A percentile compares a stretch with the other conserved stretches of the same genome.
These are phyloP conservation scores for Hsuehochloa calcarea DNA, from an alignment of 176 grass and related monocot genomes.

Conservation along the genomic window DNA sequence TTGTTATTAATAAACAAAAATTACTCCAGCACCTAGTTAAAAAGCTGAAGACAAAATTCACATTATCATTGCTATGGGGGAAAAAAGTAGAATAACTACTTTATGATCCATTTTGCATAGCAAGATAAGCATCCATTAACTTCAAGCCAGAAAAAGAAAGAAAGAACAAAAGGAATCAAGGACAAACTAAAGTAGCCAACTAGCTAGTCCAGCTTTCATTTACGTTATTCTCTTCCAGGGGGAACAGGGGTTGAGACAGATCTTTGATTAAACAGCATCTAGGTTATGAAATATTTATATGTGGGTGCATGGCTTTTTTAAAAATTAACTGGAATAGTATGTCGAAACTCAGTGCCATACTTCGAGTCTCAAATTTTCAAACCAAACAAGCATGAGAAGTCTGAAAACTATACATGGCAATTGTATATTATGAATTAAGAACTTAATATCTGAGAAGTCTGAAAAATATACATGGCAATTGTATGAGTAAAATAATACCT, in stretches of 20 bases:
- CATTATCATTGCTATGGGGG: background rate
- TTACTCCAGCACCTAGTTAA: background rate
- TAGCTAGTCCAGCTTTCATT: background rate
- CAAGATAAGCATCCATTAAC: constrained; percentile 32
- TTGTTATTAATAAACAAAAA: background rate
- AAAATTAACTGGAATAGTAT: background rate
- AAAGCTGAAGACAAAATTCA: constrained; percentile 24
- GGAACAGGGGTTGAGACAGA: constrained; percentile 2
- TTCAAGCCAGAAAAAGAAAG: constrained; percentile 1
- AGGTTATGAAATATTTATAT: background rate
- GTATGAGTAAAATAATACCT: background rate
- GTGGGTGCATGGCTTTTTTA: background rate
- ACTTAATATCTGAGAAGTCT: background rate
- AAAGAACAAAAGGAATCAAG: background rate
- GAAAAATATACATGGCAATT: background rate
- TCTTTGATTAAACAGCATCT: background rate
- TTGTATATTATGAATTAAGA: background rate
- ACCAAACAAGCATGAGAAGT: background rate
- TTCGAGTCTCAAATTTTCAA: background rate
- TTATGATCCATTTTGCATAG: background rate
- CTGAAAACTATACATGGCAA: background rate
- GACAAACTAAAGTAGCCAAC: constrained; percentile 12
- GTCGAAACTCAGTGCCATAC: constrained; percentile 9
- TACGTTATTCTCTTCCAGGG: background rate
- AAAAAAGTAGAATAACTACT: background rate